Base-by-base conservation (phyloP, 306 rosid species). In the Fagus crenata region DNA sequence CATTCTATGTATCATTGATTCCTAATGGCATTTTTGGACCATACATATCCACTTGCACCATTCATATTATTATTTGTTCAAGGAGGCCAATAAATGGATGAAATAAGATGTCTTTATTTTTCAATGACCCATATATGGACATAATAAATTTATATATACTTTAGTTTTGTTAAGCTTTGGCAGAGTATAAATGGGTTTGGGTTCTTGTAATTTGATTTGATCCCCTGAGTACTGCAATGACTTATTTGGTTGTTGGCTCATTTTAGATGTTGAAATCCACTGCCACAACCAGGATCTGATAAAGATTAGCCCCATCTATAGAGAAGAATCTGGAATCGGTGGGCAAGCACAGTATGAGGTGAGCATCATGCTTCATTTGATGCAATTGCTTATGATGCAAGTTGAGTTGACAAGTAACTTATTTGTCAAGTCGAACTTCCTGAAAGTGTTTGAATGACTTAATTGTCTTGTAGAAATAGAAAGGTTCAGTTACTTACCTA, bases 301-400 rank as follows among this genome's bases (percentile, higher is more conserved):
- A 42, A 71, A 74, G 75, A 51, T 89, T 36, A 81, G 77, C 78
- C 90, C 75, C 75, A 78, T 87, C 74, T 75, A 76, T 41, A 88
- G 83, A 79, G 95, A 90, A 69, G 89, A 91, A 77, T 77, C 84
- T 84, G 96, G 98, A 55, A 58, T 88, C 40, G 85, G 87, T 77
- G 91, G 92, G 70, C 88, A 61, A 49, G 85, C 96, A 6, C 89
- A 67, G 75, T 94, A 90, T 83, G 95, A 92, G 92, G 97, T 89
- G 74, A 78, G 91, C 69, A 37, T 63, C 43, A 37, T 59, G 49
- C 68, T 61, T 32, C 8, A 33, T 61, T 33, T 1, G 12, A 33
- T 61, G 42, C 35, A 36, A 32, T 33, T 61, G 17, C 40, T 60
- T 61, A 61, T 33, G 7, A 61, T 61, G 40, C n/a, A 61, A 61